Evolutionary conservation across 2,329 filamentous ascomycete genomes (phyloP), one percentile per base, ranked within the genome.

Genomic region (Dryadomyces quercivorus): DNA sequence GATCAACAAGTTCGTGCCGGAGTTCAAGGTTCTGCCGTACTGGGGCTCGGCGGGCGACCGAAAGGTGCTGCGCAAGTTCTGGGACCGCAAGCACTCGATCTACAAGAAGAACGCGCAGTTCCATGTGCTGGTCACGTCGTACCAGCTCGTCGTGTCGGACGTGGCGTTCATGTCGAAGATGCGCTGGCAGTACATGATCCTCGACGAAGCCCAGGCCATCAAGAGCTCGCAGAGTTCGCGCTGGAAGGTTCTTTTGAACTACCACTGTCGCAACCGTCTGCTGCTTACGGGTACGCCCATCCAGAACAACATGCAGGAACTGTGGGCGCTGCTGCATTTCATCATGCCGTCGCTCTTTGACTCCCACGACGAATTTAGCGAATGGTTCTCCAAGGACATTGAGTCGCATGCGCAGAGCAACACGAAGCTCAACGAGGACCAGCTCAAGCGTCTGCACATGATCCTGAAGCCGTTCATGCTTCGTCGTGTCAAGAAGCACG

Each of bases 341-440:
- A 97, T 97, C 73, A 97, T 98, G 93, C 93, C 93, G n/a, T 95
- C 88, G 46, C 77, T 98, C 52, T 98, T 98, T 70, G 93, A 93
- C 69, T 92, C 86, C 0, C 88, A 93, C 69, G 88, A 94, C 65
- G 88, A 93, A 64, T 94, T 94, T 65, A 92, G 86, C 71, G 88
- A 93, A 63, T 94, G 88, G 88, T 94, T 94, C 68, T 92, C 87
- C 53, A 93, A 93, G 71, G 88, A 93, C 61, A 98, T 98, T 59
- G 93, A 98, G 70, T 97, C 91, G 43, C 93, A 98, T 67, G 93
- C 93, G 0, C 92, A 96, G 72, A 96, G 90, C 69, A 97, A 98
- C 66, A 97, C 92, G n/a, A 97, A 97, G 68, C 84, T 98, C 56
- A 98, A 98, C 64, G 93, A 98, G 67, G 92, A 96, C 65, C 93